Conservation (phyloP, 2,329 filamentous ascomycete genomes). For the Fusarium veterinarium region DNA sequence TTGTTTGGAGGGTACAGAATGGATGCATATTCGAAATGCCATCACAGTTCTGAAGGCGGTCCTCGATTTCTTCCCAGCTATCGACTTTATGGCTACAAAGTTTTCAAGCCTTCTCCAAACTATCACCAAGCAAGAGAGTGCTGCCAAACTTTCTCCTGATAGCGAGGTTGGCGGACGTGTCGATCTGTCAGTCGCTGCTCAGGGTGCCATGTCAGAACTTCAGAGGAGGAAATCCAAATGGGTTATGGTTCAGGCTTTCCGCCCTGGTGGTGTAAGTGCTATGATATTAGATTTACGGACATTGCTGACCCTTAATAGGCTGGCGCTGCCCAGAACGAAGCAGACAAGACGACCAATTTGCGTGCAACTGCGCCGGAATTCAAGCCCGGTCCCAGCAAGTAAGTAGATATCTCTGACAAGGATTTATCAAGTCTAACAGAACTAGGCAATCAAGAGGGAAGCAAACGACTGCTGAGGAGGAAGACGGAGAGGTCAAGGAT, state of each 20-base stretch:
- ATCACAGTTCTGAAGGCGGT: slow-evolving; percentile 89
- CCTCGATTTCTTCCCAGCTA: slow-evolving; percentile 83
- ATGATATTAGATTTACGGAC: not conserved
- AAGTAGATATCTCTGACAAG: slow-evolving; percentile 18
- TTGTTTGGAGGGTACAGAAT: slow-evolving; percentile 86
- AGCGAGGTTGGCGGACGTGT: slow-evolving; percentile 70
- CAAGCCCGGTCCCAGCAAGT: slow-evolving; percentile 63
- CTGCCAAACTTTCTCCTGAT: slow-evolving; percentile 58
- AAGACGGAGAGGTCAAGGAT: slow-evolving; percentile 81
- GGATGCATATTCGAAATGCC: slow-evolving; percentile 97
- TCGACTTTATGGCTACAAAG: slow-evolving; percentile 86
- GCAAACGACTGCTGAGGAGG: slow-evolving; percentile 61
- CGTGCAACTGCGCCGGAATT: slow-evolving; percentile 73
- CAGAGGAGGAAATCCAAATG: slow-evolving; percentile 74
- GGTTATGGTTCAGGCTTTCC: slow-evolving; percentile 81
- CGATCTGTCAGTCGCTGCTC: slow-evolving; percentile 80
- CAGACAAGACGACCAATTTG: slow-evolving; percentile 57
- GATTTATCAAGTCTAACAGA: slow-evolving; percentile 16
- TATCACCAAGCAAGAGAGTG: slow-evolving; percentile 72
- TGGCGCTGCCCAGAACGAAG: slow-evolving; percentile 45
- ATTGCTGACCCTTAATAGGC: slow-evolving; percentile 44
- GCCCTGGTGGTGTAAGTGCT: slow-evolving; percentile 67
- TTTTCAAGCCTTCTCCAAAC: slow-evolving; percentile 72
- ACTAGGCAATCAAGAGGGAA: slow-evolving; percentile 34
- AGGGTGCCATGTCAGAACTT: slow-evolving; percentile 76